Evolutionary conservation across 169 alveolate species (phyloP), one percentile per base, ranked within the genome.

Genomic region (Plasmodium sp.): DNA sequence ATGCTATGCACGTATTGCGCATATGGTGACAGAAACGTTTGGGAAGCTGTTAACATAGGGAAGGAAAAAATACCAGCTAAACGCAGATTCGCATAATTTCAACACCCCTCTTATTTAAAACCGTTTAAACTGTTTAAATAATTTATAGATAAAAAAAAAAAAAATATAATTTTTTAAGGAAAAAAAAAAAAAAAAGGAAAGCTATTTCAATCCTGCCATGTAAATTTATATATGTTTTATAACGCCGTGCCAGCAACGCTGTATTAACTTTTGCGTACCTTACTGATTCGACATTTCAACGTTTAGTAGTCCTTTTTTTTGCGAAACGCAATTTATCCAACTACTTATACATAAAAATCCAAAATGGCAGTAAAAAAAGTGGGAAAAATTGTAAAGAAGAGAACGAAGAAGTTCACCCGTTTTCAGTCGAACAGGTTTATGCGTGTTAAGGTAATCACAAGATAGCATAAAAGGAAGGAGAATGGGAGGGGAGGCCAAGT

Each of bases 371-470:
- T 96, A 95, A 98, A 97, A 95, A 95, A 96, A 95, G 97, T 98
- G 81, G 97, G 97, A 77, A 90, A 92, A 16, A 92, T 96, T 67
- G 97, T 98, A 93, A 98, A 98, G 98, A 98, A 98, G 99, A 96
- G 99, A 96, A 98, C 99, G 54, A 98, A 98, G 94, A 96, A 96
- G 96, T 98, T 99, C 95, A 96, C 97, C 85, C 99, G 99, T 88
- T 98, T 98, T 97, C 99, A 98, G 94, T 98, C 99, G 51, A 99
- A 99, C 96, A 98, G 99, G 96, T 98, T 95, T 95, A 95, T 97
- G 96, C 98, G 99, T 80, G 98, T 99, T 33, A 97, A 96, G 93
- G 99, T 98, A 92, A 95, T 97, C 95, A 34, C 18, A 27, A 58
- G 34, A 45, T 56, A 81, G 27, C 16, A 16, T 1, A 14, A 58